Base-by-base conservation (phyloP, 2,329 filamentous ascomycete genomes). In the Alternaria viburni region DNA sequence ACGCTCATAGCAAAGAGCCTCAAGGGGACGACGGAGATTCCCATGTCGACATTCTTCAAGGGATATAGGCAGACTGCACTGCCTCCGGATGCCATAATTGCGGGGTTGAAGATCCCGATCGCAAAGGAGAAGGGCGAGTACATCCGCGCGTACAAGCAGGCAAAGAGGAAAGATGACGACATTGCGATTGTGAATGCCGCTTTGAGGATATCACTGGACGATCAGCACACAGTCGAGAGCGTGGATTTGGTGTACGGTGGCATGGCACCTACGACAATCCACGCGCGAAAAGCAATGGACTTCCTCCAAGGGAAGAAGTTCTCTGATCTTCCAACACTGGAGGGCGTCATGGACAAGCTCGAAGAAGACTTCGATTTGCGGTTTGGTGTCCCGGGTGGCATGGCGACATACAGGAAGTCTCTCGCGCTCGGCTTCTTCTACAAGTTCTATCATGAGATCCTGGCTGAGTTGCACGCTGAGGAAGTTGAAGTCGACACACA, bases 101-200 rank as follows among this genome's bases (percentile, higher is more conserved):
- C 93, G 1, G 90, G 90, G 45, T 90, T 99, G 66, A 88, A 91
- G n/a, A 93, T 99, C 47, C 96, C 96, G 0, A 82, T 92, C 3
- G 91, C 92, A 0, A 85, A 85, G 3, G 86, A 89, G 57, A 91
- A 90, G 72, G 90, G 92, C 4, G 96, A 98, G 77, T 93, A 90
- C 76, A 91, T 97, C 77, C 88, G 91, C 46, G 90, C 95, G 1
- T 98, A 97, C 81, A 99, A 99, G 81, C 95, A 98, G 79, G 89
- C 96, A 1, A 99, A 99, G 84, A 85, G 96, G 69, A 98, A 98
- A 77, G 96, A 99, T 73, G 96, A 99, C 73, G 96, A 99, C 76
- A 98, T 99, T 76, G 96, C 96, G 3, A 98, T 99, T 72, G 96
- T 98, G 23, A 98, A 96, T 52, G 89, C 91, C 26, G 93, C 95